Evolutionary conservation across 495 filamentous ascomycete genomes (phyloP).

Genomic region (Penicillium bialowiezense): DNA sequence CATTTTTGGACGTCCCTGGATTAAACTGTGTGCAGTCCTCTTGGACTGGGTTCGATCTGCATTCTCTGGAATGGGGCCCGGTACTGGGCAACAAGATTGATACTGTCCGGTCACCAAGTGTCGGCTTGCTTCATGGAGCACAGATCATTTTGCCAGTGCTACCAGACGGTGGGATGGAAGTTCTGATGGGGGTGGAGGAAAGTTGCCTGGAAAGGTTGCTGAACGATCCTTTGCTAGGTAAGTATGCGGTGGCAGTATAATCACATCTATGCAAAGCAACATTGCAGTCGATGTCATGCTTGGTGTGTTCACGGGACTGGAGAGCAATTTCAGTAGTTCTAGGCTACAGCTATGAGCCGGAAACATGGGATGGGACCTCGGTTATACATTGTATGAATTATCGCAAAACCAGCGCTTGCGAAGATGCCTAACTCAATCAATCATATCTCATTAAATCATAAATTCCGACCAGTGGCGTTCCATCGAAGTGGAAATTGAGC

Average conservation of each 20-base stretch:
- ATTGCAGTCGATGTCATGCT: no score
- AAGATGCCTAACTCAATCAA: not conserved
- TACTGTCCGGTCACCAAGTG: constrained; percentile 28
- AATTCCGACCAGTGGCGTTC: not conserved
- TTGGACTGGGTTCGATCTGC: constrained; percentile 30
- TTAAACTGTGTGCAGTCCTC: constrained; percentile 31
- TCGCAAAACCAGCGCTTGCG: not conserved
- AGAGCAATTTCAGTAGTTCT: no score
- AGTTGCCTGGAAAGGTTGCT: constrained; percentile 22
- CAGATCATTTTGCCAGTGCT: constrained; percentile 34
- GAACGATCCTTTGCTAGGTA: constrained; percentile 25
- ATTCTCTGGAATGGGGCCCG: constrained; percentile 32
- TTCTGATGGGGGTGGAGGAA: constrained; percentile 32
- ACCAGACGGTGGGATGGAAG: constrained; percentile 34
- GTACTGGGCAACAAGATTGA: constrained; percentile 29
- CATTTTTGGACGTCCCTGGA: constrained; percentile 33
- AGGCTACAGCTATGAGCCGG: no score
- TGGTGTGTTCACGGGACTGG: no score
- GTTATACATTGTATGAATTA: no score
- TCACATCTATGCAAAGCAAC: no score
- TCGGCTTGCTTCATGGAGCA: constrained; percentile 31
- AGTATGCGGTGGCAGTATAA: constrained; percentile 18
- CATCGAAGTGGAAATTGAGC: not conserved
- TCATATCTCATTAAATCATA: constrained; percentile 3
- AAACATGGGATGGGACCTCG: no score